These are phyloP conservation scores for Physaria fendleri DNA, from an alignment of 345 rosid genomes.

Conservation along the genomic window DNA sequence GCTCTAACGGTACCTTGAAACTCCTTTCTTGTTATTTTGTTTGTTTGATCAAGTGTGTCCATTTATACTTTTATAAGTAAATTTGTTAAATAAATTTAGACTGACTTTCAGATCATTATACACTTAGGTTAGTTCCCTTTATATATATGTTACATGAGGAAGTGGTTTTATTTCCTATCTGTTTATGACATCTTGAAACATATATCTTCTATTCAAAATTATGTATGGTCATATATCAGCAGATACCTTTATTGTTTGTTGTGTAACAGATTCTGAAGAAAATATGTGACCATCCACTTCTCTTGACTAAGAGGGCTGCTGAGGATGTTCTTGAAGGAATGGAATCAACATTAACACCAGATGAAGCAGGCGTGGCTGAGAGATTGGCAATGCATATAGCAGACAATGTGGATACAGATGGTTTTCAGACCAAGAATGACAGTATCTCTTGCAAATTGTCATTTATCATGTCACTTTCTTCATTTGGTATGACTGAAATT, in stretches of 20 bases:
- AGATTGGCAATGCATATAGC: constrained; percentile 88
- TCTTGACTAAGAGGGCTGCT: constrained; percentile 36
- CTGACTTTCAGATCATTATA: constrained; percentile 1
- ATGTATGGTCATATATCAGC: constrained; percentile 9
- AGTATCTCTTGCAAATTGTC: constrained; percentile 88
- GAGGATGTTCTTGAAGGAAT: constrained; percentile 80
- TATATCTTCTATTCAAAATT: not conserved
- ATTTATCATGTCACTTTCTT: constrained; percentile 53
- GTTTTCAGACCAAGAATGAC: constrained; percentile 71
- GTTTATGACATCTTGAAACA: not conserved
- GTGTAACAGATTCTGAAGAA: constrained; percentile 85
- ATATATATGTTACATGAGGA: constrained; percentile 1
- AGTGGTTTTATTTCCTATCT: not conserved
- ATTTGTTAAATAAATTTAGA: not conserved
- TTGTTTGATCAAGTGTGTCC: not conserved
- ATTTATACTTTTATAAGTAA: not conserved
- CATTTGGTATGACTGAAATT: constrained; percentile 1
- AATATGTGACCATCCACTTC: constrained; percentile 48
- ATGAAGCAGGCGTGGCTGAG: constrained; percentile 79
- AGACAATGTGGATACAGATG: constrained; percentile 63
- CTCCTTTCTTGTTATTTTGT: constrained; percentile 2
- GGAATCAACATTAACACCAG: constrained; percentile 77
- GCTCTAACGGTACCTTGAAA: constrained; percentile 72
- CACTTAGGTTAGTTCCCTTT: not conserved
- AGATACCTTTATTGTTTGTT: constrained; percentile 7